A percentile compares a stretch with the other conserved stretches of the same genome.
Conservation (phyloP, 2,329 filamentous ascomycete species). For the Alternaria metachromatica region DNA sequence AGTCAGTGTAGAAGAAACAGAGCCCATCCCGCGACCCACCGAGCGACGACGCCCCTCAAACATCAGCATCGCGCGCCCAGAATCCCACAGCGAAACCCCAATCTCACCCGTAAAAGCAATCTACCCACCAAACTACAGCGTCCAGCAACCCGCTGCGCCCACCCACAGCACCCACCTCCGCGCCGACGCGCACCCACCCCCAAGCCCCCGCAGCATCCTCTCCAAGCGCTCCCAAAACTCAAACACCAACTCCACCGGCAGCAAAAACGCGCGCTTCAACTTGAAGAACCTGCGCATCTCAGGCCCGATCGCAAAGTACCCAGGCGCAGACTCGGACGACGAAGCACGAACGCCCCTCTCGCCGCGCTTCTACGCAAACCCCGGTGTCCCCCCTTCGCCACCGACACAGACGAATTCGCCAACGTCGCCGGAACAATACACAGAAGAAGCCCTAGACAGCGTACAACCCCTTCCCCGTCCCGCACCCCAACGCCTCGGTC, state of each 20-base stretch:
- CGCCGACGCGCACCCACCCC: constrained; percentile 23
- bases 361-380: constrained; percentile 60
- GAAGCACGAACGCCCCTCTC: constrained; percentile 61
- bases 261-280: constrained; percentile 52
- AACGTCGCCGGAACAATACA: constrained; percentile 28
- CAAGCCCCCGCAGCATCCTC: constrained; percentile 46
- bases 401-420: constrained; percentile 51
- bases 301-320: constrained; percentile 58
- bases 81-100: constrained; percentile 40
- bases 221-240: constrained; percentile 46
- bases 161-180: constrained; percentile 17
- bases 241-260: constrained; percentile 45
- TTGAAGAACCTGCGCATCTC: constrained; percentile 66
- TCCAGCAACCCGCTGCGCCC: constrained; percentile 21
- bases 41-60: constrained; percentile 32
- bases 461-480: constrained; percentile 47
- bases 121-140: constrained; percentile 52
- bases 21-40: constrained; percentile 4
- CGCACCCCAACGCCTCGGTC: constrained; percentile 38
- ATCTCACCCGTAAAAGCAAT: constrained; percentile 55
- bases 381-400: constrained; percentile 62
- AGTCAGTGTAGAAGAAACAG: constrained; percentile 33
- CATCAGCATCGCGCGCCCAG: constrained; percentile 39
- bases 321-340: constrained; percentile 52
- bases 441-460: constrained; percentile 44